Evolutionary conservation across 306 rosid genomes (phyloP), one percentile per base, ranked within the genome.

Genomic region (Geum urbanum): DNA sequence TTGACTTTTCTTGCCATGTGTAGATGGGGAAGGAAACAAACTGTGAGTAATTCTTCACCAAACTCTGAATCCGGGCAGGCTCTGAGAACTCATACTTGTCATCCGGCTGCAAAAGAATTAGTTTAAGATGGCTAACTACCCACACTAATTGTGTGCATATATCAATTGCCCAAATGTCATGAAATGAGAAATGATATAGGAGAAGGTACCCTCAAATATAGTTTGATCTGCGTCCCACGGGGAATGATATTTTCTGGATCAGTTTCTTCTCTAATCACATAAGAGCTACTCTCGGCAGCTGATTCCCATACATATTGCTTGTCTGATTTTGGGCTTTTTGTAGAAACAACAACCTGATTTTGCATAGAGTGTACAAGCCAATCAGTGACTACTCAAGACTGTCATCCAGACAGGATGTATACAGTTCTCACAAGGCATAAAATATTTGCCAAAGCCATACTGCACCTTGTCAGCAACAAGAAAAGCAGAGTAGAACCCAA

Each of bases 21-120:
- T 74, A 95, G 71, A 95, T 95, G 48, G 99, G 99, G 84, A 95
- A 91, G 73, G 99, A 95, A 74, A 95, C 97, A 75, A 95, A 95
- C 76, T 91, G 99, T 7, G 99, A 95, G 83, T 95, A 95, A 76
- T 95, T 95, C 84, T 91, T 91, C 77, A 95, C 99, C 87, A 95
- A 82, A 84, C 83, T 77, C 84, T 91, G 96, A 81, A 95, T 84
- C 80, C 74, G 86, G 52, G 86, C 57, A 1, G 99, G 90, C 81
- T 95, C 99, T 16, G 96, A 73, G 84, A 91, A 95, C 70, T 95
- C 99, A 80, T 89, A 91, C 78, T 94, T 94, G 84, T 95, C 99
- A 80, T 94, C 99, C 7, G 71, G 72, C 98, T 94, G 86, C 66
- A 72, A 47, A 39, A 59, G 51, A 40, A 62, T 58, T 65, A 15